phyloP scores from a whole-genome alignment of 2,329 filamentous ascomycete genomes.

The Colletotrichum lentis region DNA sequence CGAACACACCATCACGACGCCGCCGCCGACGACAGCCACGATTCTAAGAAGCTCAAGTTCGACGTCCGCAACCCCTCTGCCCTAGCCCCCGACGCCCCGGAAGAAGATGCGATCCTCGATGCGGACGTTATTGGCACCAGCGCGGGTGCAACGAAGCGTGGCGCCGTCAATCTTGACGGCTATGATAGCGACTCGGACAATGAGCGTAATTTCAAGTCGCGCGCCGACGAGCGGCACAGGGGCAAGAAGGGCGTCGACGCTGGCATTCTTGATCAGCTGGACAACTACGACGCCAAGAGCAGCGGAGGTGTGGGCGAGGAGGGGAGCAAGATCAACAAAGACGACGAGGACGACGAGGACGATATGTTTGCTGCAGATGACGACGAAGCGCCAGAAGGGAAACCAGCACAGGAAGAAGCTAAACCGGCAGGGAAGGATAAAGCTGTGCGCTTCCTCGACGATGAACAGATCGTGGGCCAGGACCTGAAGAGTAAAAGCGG shows the following conservation, averaged over 20 bases:
- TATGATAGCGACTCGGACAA: conserved; percentile 95
- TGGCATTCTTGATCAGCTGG: conserved; percentile 60
- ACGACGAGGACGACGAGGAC: conserved; percentile 66
- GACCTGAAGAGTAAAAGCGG: conserved; percentile 77
- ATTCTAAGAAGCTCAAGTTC: conserved; percentile 84
- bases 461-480: conserved; percentile 77
- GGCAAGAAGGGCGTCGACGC: conserved; percentile 54
- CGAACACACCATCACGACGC: conserved; percentile 73
- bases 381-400: conserved; percentile 51
- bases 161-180: conserved; percentile 94
- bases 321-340: conserved; percentile 45
- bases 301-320: conserved; percentile 51
- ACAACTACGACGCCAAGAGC: conserved; percentile 60
- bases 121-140: conserved; percentile 91
- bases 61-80: conserved; percentile 94
- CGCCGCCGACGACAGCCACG: conserved; percentile 53
- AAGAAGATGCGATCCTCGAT: conserved; percentile 79
- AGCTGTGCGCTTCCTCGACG: conserved; percentile 67
- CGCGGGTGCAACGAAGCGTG: conserved; percentile 80
- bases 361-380: conserved; percentile 81
- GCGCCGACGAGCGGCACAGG: conserved; percentile 68
- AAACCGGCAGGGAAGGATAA: conserved; percentile 61
- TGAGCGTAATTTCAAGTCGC: conserved; percentile 79
- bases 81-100: conserved; percentile 80
- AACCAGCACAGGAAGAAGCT: conserved; percentile 38